These are phyloP conservation scores for Fonsecaea multimorphosa DNA, from an alignment of 2,329 filamentous ascomycete genomes.

Conservation along the genomic window DNA sequence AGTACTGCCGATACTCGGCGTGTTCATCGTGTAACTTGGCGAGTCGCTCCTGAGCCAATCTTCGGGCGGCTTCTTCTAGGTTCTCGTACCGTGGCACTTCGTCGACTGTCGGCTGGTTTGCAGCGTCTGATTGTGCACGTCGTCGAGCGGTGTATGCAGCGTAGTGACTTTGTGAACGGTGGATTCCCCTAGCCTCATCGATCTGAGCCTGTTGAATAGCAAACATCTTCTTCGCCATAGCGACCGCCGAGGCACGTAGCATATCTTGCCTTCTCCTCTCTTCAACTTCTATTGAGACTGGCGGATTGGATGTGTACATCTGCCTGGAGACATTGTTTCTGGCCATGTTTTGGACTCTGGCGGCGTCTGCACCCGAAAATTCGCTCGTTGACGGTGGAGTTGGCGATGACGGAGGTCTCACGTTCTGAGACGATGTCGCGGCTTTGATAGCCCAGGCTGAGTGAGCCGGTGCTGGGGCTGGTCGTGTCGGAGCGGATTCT, in stretches of 20 bases:
- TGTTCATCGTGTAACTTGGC: constrained; percentile 78
- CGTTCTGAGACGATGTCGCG: constrained; percentile 68
- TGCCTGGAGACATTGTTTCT: constrained; percentile 71
- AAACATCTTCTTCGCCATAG: constrained; percentile 91
- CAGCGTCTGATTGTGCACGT: constrained; percentile 38
- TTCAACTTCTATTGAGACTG: constrained; percentile 72
- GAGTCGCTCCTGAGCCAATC: constrained; percentile 80
- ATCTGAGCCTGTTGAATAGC: constrained; percentile 68
- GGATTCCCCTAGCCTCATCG: constrained; percentile 52
- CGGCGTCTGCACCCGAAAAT: constrained; percentile 57
- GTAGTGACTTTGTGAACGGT: constrained; percentile 46
- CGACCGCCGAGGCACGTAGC: constrained; percentile 80
- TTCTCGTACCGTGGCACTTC: constrained; percentile 49
- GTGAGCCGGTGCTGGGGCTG: constrained; percentile 50
- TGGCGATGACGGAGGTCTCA: constrained; percentile 48
- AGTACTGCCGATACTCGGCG: constrained; percentile 75
- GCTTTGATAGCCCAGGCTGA: constrained; percentile 72
- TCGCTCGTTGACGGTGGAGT: constrained; percentile 52
- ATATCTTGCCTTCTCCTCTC: constrained; percentile 75
- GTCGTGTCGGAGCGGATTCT: constrained; percentile 63
- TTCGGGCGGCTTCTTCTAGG: constrained; percentile 86
- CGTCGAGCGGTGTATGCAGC: constrained; percentile 46
- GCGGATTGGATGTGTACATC: constrained; percentile 79
- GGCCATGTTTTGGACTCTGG: constrained; percentile 68
- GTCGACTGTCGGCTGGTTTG: constrained; percentile 24